Base-by-base conservation (phyloP, 2,329 filamentous ascomycete genomes). In the Cladosporium colombiae region DNA sequence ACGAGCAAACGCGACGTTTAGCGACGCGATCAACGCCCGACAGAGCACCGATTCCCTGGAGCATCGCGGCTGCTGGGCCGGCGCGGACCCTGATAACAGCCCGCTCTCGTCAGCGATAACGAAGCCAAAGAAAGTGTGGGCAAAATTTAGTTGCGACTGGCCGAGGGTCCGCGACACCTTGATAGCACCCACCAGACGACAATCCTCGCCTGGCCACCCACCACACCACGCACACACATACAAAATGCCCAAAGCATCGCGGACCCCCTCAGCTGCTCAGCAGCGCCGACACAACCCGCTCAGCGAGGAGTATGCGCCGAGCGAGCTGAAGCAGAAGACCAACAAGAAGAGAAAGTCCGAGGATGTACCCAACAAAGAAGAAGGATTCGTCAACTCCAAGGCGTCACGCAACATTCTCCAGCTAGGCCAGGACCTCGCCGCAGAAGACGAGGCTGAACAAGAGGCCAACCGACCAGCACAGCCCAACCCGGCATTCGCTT, bases 321-420 rank as follows among this genome's bases (percentile, higher is more conserved):
- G 66, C 84, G 89, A 67, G 82, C 94, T 74, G 87, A 93, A 81
- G 88, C 88, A 76, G 89, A 93, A 83, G 73, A 71, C 77, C 1
- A 84, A 87, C 33, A 88, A 88, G 71, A 84, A 83, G 74, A 92
- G 81, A 70, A 90, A 88, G 78, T 85, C 82, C 64, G 76, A 77
- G 59, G 74, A 79, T 44, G 85, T 88, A 37, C 83, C 85, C 35
- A 83, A 84, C 84, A 86, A 67, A 37, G 67, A 74, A 61, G 87
- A 91, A 68, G 82, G 85, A 69, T 98, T 90, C 74, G 88, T 99
- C 68, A 93, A 97, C 78, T 89, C 93, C 66, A 93, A 92, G 77
- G 89, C 93, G 21, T 97, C 94, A 65, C 86, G 89, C 72, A 93
- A 92, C 74, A 99, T 99, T 76, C 77, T 99, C 67, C 88, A 91